phyloP scores from a whole-genome alignment of 441 rosid species.

The Jatropha multifida region DNA sequence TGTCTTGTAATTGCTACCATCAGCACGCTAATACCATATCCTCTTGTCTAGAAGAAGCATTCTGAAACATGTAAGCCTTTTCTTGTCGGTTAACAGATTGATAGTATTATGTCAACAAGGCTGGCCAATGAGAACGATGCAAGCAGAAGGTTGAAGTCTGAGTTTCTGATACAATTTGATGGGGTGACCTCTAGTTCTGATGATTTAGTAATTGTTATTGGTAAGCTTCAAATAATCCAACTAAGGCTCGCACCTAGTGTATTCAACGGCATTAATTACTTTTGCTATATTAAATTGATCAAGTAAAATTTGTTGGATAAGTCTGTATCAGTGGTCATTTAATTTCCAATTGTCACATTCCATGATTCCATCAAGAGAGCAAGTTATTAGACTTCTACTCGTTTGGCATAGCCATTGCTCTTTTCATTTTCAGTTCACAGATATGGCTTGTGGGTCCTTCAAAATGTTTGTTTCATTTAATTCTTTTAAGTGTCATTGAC shows the following conservation, averaged over 20 bases:
- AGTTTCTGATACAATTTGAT: constrained; percentile 90
- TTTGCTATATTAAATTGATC: not conserved
- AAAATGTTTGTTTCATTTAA: constrained; percentile 1
- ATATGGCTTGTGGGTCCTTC: not conserved
- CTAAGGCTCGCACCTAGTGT: not conserved
- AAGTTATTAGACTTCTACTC: not conserved
- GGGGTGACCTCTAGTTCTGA: constrained; percentile 84
- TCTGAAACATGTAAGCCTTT: constrained; percentile 7
- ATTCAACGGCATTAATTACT: not conserved
- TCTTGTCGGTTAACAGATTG: constrained; percentile 54
- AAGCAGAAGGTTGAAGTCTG: constrained; percentile 91
- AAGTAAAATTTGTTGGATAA: not conserved
- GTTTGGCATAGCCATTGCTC: not conserved
- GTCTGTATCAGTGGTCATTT: not conserved
- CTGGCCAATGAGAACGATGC: constrained; percentile 83
- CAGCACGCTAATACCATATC: not conserved
- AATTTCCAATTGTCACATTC: not conserved
- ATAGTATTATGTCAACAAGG: constrained; percentile 91
- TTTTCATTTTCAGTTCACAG: not conserved
- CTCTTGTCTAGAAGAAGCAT: not conserved
- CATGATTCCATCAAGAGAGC: constrained; percentile 8
- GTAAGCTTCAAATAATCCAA: constrained; percentile 38
- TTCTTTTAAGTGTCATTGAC: not conserved
- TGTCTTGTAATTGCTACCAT: not conserved
- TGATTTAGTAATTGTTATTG: constrained; percentile 86